Evolutionary conservation across 306 rosid genomes (phyloP), one percentile per base, ranked within the genome.

Genomic region (Morella rubra): DNA sequence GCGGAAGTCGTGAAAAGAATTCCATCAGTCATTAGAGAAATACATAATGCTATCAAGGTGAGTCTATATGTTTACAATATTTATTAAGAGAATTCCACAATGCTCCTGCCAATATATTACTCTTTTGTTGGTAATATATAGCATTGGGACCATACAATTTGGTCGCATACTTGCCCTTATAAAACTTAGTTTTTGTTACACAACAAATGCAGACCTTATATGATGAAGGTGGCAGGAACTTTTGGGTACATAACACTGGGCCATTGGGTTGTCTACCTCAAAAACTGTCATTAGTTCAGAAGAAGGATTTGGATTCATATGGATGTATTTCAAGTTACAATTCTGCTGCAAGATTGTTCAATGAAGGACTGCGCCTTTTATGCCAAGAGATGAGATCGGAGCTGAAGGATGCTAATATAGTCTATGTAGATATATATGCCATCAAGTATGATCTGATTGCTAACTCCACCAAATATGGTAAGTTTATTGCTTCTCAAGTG

Each of bases 181-280:
- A 20, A 68, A 44, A 8, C 0, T 20, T 54, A 9, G 44, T 18
- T 2, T 77, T 15, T 46, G 42, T 16, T 41, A 52, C 49, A 3
- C 53, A 4, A 3, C 18, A 69, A 62, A 24, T 86, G 80, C 84
- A 95, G 98, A 70, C 73, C 62, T 76, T 95, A 71, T 87, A 95
- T 64, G 85, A 88, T 49, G 76, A 82, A 75, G 98, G 98, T 45
- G 98, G 91, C 62, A 86, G 98, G 83, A 95, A 95, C 56, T 95
- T 95, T 81, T 95, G 98, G 97, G 53, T 95, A 69, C 98, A 95
- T 84, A 95, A 92, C 81, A 92, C 97, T 1, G 98, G 98, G 22
- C 98, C 98, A 7, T 74, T 90, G 56, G 98, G 97, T 42, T 95
- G 98, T 82, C 94, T 95, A 54, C 98, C 98, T 79, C 96, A 92